Evolutionary conservation across 2,329 filamentous ascomycete species (phyloP).

Genomic region (Exophiala lecanii-corni): DNA sequence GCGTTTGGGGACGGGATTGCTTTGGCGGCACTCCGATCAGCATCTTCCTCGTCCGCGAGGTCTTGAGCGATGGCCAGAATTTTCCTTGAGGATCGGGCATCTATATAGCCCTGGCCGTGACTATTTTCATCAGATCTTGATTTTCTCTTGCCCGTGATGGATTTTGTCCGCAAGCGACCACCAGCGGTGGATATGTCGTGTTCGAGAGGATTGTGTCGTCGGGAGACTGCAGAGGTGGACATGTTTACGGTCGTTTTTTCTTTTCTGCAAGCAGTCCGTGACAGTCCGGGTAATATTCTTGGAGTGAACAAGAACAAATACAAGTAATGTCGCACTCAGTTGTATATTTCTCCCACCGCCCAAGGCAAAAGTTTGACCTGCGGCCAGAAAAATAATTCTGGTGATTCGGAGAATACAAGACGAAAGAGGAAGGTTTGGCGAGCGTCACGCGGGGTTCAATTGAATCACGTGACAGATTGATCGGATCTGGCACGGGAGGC

Average conservation of each 20-base stretch:
- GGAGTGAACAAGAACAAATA: too few relatives aligned
- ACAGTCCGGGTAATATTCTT: too few relatives aligned
- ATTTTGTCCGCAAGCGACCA: conserved; percentile 63
- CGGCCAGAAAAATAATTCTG: too few relatives aligned
- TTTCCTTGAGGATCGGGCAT: conserved; percentile 80
- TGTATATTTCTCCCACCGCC: too few relatives aligned
- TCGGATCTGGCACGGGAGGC: too few relatives aligned
- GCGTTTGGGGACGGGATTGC: conserved; percentile 46
- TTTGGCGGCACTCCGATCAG: conserved; percentile 38
- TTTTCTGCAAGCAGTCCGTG: conserved; percentile 10
- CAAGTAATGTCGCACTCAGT: too few relatives aligned
- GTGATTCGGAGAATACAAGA: too few relatives aligned
- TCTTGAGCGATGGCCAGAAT: conserved; percentile 89
- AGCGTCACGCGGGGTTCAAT: too few relatives aligned
- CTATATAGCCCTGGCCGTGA: conserved; percentile 65
- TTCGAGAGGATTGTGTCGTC: conserved; percentile 84
- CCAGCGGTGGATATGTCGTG: conserved; percentile 74
- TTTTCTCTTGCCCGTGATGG: conserved; percentile 65
- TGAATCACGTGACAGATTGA: too few relatives aligned
- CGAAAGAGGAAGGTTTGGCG: too few relatives aligned
- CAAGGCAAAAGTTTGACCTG: too few relatives aligned
- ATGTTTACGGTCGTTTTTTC: conserved; percentile 16
- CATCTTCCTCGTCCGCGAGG: conserved; percentile 74
- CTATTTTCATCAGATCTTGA: conserved; percentile 50
- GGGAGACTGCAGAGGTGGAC: conserved; percentile 29